These are phyloP conservation scores for Prunus armeniaca DNA, from an alignment of 306 rosid genomes.

Conservation along the genomic window DNA sequence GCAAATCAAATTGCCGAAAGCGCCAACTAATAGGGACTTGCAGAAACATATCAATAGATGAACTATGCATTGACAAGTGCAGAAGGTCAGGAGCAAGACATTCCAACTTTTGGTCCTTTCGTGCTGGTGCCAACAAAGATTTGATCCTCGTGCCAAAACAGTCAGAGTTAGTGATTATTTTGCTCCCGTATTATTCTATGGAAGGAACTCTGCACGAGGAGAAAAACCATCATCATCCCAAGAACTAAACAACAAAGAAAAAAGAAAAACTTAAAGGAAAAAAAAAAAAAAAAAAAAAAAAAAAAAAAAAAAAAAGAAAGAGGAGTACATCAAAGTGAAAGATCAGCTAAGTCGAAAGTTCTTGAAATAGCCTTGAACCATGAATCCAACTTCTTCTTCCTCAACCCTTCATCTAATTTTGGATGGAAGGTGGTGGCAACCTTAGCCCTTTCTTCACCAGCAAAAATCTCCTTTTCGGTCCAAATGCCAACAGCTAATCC, in stretches of 20 bases:
- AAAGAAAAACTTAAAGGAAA: background rate
- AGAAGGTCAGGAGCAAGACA: background rate
- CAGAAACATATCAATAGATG: background rate
- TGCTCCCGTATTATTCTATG: background rate
- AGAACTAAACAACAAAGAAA: background rate
- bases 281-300: background rate
- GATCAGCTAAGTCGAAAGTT: slow-evolving; percentile 84
- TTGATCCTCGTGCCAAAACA: background rate
- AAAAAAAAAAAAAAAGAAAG: background rate
- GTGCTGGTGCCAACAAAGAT: background rate
- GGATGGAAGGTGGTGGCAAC: slow-evolving; percentile 46
- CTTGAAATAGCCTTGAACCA: slow-evolving; percentile 86
- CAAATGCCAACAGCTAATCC: slow-evolving; percentile 86
- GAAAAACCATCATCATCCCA: background rate
- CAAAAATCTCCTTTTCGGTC: slow-evolving; percentile 60
- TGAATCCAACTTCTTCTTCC: slow-evolving; percentile 72
- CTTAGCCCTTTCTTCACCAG: slow-evolving; percentile 37
- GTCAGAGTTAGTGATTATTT: background rate
- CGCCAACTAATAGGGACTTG: background rate
- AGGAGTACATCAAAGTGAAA: slow-evolving; percentile 42
- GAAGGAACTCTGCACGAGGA: background rate
- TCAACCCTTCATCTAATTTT: slow-evolving; percentile 33
- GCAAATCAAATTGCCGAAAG: background rate
- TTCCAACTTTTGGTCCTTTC: background rate
- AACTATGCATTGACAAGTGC: background rate